A percentile compares a stretch with the other conserved stretches of the same genome.
Evolutionary conservation across 306 rosid species (phyloP).

Genomic region (Glycyrrhiza uralensis): DNA sequence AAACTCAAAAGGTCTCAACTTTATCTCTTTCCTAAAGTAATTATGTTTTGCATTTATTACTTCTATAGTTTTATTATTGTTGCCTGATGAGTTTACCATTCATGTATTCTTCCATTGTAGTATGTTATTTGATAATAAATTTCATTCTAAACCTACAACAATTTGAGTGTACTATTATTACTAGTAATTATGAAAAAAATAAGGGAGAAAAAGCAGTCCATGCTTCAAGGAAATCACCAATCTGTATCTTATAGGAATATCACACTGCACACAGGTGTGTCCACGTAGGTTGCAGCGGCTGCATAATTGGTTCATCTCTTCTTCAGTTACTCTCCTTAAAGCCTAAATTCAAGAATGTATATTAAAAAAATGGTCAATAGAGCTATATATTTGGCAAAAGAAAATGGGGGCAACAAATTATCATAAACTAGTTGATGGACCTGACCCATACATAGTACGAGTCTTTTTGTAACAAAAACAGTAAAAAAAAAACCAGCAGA

Average conservation of each 20-base stretch:
- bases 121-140: not conserved
- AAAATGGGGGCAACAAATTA: not conserved
- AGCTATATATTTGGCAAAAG: not conserved
- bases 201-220: not conserved
- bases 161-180: not conserved
- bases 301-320: conserved; percentile 3
- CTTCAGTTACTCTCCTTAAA: not conserved
- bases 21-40: not conserved
- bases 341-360: conserved; percentile 4
- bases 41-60: not conserved
- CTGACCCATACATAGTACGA: too few species aligned
- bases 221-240: not conserved
- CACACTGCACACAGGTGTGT: not conserved
- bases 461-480: too few species aligned
- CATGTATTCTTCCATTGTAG: not conserved
- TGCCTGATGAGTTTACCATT: not conserved
- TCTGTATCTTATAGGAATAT: not conserved
- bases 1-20: not conserved
- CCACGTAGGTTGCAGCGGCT: not conserved
- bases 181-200: not conserved
- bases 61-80: not conserved
- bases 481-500: too few species aligned
- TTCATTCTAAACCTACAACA: not conserved
- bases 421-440: not conserved
- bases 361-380: not conserved